Base-by-base conservation (phyloP, 1,139 yeast species). In the Sugiyamaella paludigena region DNA sequence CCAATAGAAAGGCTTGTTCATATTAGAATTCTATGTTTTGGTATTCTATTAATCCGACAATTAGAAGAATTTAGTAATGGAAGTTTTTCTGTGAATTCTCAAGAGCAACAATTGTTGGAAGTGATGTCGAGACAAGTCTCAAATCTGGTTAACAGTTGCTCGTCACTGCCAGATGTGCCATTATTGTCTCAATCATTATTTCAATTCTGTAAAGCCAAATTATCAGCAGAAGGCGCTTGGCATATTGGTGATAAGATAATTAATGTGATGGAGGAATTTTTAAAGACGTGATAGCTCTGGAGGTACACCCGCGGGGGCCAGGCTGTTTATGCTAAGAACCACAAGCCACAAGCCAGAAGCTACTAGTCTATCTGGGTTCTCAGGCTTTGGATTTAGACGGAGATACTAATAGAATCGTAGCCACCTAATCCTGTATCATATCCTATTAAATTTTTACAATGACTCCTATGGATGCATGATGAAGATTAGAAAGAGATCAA, bases 181-280 rank as follows among this genome's bases (percentile, higher is more conserved):
- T 27, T 42, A 19, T n/a, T 42, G 19, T 42, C 45, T n/a, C 40
- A 35, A n/a, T 30, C 40, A 7, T 10, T 42, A 32, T 42, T 42
- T 29, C 40, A 26, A 10, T 48, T 48, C 33, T 32, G 40, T 19
- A 46, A 43, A 13, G 43, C 30, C 7, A 45, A 30, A 16, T 32
- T 49, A n/a, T 29, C 40, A 6, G 39, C 36, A 12, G 43, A 42
- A 7, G 52, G 52, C 2, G 52, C 52, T 5, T 49, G 52, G 52
- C 49, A 40, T 30, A 24, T 49, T 6, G 52, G 52, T 15, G 36
- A 36, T 6, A 40, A 36, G 29, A 24, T 49, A 12, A 15, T 4
- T 11, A 35, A 35, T 3, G 2, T 13, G 8, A 42, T 46, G 13
- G 35, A 47, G 2, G 29, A 27, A 9, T 33, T 32, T 19, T 19